Evolutionary conservation across 441 rosid species (phyloP).

Genomic region (Syzygium syzygioides): DNA sequence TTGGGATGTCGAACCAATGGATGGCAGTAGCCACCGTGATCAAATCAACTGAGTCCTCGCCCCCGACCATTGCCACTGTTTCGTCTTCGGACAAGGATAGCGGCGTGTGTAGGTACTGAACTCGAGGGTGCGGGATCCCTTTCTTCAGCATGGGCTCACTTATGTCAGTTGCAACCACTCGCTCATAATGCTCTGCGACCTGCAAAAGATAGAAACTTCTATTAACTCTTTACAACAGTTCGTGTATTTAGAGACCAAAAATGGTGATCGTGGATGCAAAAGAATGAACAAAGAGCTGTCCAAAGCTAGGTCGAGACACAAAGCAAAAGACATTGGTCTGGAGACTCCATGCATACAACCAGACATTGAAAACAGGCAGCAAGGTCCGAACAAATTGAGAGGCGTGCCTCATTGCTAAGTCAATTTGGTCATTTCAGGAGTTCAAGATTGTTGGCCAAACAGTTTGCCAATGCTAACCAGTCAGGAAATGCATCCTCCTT

Average conservation of each 20-base stretch:
- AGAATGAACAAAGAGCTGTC: not conserved
- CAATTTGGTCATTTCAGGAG: not conserved
- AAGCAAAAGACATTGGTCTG: not conserved
- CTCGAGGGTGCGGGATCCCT: slow-evolving; percentile 32
- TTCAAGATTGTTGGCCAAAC: not conserved
- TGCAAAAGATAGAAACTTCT: not conserved
- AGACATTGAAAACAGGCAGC: not conserved
- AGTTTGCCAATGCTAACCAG: not conserved
- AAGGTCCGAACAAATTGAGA: not conserved
- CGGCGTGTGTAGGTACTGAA: slow-evolving; percentile 42
- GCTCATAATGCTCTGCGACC: slow-evolving; percentile 53
- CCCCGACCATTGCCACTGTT: slow-evolving; percentile 32
- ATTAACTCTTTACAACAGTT: not conserved
- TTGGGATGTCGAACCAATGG: slow-evolving; percentile 65
- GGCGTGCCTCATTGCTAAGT: not conserved
- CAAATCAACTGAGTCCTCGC: slow-evolving; percentile 54
- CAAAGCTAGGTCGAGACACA: not conserved
- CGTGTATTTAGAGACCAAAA: not conserved
- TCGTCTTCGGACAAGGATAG: slow-evolving; percentile 40
- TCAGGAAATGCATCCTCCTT: not conserved
- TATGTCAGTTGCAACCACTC: slow-evolving; percentile 51
- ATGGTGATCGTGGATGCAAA: not conserved
- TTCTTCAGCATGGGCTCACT: slow-evolving; percentile 40
- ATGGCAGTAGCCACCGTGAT: slow-evolving; percentile 59
- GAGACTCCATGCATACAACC: not conserved